Conservation (phyloP, 2,329 filamentous ascomycete species). For the Calonectria hongkongensis region DNA sequence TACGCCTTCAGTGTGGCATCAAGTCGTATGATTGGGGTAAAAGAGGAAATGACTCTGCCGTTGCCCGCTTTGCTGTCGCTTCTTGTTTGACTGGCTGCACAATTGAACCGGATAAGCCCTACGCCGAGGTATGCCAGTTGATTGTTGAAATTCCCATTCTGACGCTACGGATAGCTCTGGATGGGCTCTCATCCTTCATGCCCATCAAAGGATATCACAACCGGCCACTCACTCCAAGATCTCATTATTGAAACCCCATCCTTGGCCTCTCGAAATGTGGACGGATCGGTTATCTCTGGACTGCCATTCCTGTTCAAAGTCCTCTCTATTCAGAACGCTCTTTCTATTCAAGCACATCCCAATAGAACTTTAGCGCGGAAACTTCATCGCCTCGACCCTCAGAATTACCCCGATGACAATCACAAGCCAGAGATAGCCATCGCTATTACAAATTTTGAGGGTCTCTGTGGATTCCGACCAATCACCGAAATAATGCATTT, state of each 20-base stretch:
- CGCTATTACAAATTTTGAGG: constrained; percentile 96
- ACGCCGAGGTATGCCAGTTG: constrained; percentile 80
- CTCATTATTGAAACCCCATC: constrained; percentile 90
- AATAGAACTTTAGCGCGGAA: constrained; percentile 94
- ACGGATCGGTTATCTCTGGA: constrained; percentile 84
- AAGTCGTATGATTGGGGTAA: constrained; percentile 99
- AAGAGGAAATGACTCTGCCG: constrained; percentile 89
- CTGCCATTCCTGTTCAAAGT: constrained; percentile 99
- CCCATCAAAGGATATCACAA: constrained; percentile 90
- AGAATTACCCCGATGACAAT: constrained; percentile 99
- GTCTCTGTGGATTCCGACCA: constrained; percentile 95
- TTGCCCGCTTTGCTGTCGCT: constrained; percentile 92
- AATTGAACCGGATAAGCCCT: constrained; percentile 91
- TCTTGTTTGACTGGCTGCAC: constrained; percentile 84
- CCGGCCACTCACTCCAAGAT: constrained; percentile 89
- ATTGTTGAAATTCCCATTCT: not conserved
- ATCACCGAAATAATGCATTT: constrained; percentile 93
- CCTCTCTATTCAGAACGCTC: constrained; percentile 93
- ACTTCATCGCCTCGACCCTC: constrained; percentile 88
- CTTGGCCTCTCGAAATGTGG: constrained; percentile 84
- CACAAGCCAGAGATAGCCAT: constrained; percentile 99
- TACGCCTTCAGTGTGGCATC: constrained; percentile 91
- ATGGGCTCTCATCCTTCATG: constrained; percentile 99
- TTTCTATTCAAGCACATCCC: constrained; percentile 97
- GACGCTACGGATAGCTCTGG: constrained; percentile 81